A percentile compares a stretch with the other conserved stretches of the same genome.
These are phyloP conservation scores for Oryza longistaminata DNA, from an alignment of 176 grass and related monocot genomes.

Conservation along the genomic window DNA sequence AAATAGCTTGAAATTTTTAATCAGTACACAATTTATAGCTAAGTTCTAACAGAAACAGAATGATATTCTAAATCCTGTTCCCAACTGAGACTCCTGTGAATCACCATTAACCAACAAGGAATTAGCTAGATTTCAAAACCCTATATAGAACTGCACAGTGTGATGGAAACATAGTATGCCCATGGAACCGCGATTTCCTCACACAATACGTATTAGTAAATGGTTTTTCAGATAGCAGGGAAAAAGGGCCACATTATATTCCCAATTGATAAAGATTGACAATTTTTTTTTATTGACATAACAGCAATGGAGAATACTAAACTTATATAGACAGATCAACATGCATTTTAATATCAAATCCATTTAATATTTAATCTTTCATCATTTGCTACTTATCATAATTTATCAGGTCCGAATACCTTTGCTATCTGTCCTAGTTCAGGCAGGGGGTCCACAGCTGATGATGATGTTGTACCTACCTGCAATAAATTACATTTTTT, in stretches of 20 bases:
- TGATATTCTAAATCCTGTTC: not conserved
- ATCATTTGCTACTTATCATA: constrained; percentile 21
- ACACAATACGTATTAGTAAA: not conserved
- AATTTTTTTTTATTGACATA: not conserved
- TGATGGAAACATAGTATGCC: not conserved
- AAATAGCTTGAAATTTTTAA: not conserved
- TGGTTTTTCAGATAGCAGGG: not conserved
- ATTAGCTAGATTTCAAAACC: not conserved
- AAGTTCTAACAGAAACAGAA: not conserved
- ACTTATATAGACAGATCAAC: not conserved
- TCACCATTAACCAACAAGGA: not conserved
- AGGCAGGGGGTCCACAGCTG: constrained; percentile 65
- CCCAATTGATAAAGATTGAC: not conserved
- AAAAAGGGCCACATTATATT: not conserved
- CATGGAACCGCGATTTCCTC: not conserved
- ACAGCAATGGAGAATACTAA: constrained; percentile 1
- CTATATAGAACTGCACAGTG: not conserved
- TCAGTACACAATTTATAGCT: not conserved
- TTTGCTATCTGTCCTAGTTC: constrained; percentile 63
- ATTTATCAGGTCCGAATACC: constrained; percentile 35
- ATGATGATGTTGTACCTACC: constrained; percentile 79
- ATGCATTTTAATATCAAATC: not conserved
- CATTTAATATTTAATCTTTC: not conserved
- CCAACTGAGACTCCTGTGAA: not conserved
- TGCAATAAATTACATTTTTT: constrained; percentile 33